phyloP scores from a whole-genome alignment of 2,329 filamentous ascomycete genomes.

The Fonsecaea pugnacius region DNA sequence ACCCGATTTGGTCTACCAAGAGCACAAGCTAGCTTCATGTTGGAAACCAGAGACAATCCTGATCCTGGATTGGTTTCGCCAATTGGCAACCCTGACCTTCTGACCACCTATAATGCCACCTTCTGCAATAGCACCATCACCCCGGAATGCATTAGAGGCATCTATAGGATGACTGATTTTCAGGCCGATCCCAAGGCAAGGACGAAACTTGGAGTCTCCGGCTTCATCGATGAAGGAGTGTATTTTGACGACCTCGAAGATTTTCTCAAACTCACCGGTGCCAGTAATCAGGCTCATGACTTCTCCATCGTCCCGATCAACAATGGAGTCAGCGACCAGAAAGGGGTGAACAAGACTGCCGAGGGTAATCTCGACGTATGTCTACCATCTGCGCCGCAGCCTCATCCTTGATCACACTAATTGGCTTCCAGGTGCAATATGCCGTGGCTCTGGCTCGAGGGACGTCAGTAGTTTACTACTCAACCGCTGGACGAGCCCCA shows the following conservation, averaged over 20 bases:
- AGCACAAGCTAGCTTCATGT: conserved; percentile 47
- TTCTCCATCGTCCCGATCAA: conserved; percentile 65
- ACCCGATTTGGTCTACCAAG: conserved; percentile 62
- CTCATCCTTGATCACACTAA: not conserved
- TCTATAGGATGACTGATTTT: conserved; percentile 56
- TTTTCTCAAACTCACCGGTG: conserved; percentile 62
- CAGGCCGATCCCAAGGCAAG: conserved; percentile 40
- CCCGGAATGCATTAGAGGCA: conserved; percentile 54
- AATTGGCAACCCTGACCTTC: conserved; percentile 7
- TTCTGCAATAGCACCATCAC: conserved; percentile 51
- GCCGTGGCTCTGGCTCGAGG: conserved; percentile 61
- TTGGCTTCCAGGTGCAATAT: conserved; percentile 66
- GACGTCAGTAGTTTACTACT: conserved; percentile 62
- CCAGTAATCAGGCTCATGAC: conserved; percentile 55
- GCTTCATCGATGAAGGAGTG: conserved; percentile 58
- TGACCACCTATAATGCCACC: conserved; percentile 34
- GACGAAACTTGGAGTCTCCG: conserved; percentile 53
- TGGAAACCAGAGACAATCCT: conserved; percentile 24
- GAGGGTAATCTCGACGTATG: conserved; percentile 58
- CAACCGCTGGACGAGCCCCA: conserved; percentile 61
- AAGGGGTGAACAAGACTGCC: conserved; percentile 48
- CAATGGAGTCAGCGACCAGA: conserved; percentile 57
- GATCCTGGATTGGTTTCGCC: not conserved
- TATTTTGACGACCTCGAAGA: conserved; percentile 59
- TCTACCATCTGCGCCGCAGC: not conserved